A percentile compares a stretch with the other conserved stretches of the same genome.
Conservation (phyloP, 2,329 filamentous ascomycete genomes). For the Phaeosphaeriaceae sp. region DNA sequence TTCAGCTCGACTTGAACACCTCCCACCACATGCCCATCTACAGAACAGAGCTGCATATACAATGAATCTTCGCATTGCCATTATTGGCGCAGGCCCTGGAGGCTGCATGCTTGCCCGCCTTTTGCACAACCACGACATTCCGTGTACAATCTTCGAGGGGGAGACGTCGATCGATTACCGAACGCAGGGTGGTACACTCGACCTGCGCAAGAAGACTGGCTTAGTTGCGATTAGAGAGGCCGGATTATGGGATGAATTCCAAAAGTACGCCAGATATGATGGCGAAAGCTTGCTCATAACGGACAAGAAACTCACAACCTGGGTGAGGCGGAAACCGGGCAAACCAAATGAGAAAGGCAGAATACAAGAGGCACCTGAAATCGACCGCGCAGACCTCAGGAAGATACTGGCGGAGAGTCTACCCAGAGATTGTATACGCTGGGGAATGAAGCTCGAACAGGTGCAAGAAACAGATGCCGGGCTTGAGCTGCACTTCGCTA, state of each 20-base stretch:
- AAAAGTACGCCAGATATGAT: constrained; percentile 49
- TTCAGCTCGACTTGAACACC: neutral
- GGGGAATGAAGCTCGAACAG: constrained; percentile 28
- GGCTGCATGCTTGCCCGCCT: constrained; percentile 62
- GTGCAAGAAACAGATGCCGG: constrained; percentile 20
- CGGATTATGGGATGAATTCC: constrained; percentile 59
- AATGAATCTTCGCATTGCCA: constrained; percentile 40
- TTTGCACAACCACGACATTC: constrained; percentile 54
- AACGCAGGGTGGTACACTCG: constrained; percentile 57
- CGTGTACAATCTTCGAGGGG: constrained; percentile 58
- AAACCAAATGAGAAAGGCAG: constrained; percentile 15
- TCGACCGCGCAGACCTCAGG: constrained; percentile 31
- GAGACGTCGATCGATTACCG: constrained; percentile 33
- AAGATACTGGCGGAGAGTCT: constrained; percentile 30
- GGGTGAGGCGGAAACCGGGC: constrained; percentile 21
- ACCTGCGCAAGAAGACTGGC: constrained; percentile 60
- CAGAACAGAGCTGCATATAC: neutral
- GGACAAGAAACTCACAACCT: constrained; percentile 45
- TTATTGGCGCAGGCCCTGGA: constrained; percentile 50
- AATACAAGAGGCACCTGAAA: constrained; percentile 31
- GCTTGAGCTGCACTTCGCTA: constrained; percentile 33
- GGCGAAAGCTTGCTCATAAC: constrained; percentile 52
- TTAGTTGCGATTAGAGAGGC: constrained; percentile 59
- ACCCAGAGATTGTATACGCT: constrained; percentile 28
- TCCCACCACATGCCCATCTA: neutral